Base-by-base conservation (phyloP, 2,329 filamentous ascomycete species). In the Aspergillus udagawae region DNA sequence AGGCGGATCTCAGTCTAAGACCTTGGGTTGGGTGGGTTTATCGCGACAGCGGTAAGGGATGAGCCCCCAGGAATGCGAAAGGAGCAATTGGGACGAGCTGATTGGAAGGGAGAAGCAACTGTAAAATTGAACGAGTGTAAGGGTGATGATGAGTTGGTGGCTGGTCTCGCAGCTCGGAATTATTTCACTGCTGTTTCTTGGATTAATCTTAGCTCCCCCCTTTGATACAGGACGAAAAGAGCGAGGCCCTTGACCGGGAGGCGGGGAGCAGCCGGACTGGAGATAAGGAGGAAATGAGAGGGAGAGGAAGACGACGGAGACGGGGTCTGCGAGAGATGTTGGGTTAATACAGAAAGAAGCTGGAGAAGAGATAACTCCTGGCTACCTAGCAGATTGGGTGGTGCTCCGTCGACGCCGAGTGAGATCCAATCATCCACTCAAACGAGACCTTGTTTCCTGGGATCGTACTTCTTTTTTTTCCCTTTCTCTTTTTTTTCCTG, bases 21-120 rank as follows among this genome's bases (percentile, higher is more conserved):
- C 47, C 49, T 51, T 60, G 50, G 54, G 49, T 41, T 53, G 51
- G 53, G 29, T 48, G 35, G 42, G 45, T 53, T 35, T 55, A 50
- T 49, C 49, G 52, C 51, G 51, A 54, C 50, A 44, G 53, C 59
- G 59, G 61, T 54, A 59, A 57, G 60, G 58, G 56, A 49, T 47
- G 48, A 55, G 48, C 41, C 45, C 49, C 49, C 54, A 54, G 51
- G 61, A 59, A 60, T 62, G 60, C 55, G 54, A 57, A 27, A 47
- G 55, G 53, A 58, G 48, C 47, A 53, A 54, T 50, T 32, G 45
- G 44, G 49, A 49, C 51, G 42, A 55, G 51, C 17, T 50, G 45
- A 55, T 51, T 53, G 38, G 27, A 45, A 51, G 23, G 44, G 12
- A 47, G 51, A 27, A 49, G 21, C 4, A 47, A 23, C 20, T 45